These are phyloP conservation scores for Cylindrotheca fusiformis DNA, from an alignment of 108 stramenopile genomes.

Conservation along the genomic window DNA sequence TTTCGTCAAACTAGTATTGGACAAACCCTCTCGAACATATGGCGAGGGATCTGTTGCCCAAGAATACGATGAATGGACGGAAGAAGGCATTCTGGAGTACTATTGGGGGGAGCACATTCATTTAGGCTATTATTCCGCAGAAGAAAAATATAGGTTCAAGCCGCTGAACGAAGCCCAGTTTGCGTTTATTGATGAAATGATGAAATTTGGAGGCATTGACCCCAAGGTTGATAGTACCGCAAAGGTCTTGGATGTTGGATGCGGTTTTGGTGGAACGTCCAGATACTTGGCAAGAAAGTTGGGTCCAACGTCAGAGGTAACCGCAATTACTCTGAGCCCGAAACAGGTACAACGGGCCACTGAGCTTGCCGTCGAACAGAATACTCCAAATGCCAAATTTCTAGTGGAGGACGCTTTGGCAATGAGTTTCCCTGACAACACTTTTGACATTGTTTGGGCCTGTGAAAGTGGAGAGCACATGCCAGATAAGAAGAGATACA, in stretches of 20 bases:
- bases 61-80: slow-evolving; percentile 93
- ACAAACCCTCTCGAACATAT: slow-evolving; percentile 81
- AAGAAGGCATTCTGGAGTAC: slow-evolving; percentile 95
- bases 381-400: slow-evolving; percentile 79
- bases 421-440: slow-evolving; percentile 92
- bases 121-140: slow-evolving; percentile 86
- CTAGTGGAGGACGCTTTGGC: slow-evolving; percentile 92
- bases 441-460: slow-evolving; percentile 97
- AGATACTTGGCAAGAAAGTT: slow-evolving; percentile 89
- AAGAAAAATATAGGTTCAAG: slow-evolving; percentile 84
- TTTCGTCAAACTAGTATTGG: slow-evolving; percentile 61
- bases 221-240: slow-evolving; percentile 39
- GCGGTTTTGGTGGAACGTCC: slow-evolving; percentile 95
- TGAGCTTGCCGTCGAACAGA: slow-evolving; percentile 86
- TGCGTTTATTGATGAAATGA: slow-evolving; percentile 97
- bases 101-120: slow-evolving; percentile 99
- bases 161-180: slow-evolving; percentile 93
- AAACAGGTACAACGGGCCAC: slow-evolving; percentile 91
- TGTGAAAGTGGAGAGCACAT: slow-evolving; percentile 98
- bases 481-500: slow-evolving; percentile 96
- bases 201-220: slow-evolving; percentile 86
- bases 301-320: slow-evolving; percentile 73
- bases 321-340: slow-evolving; percentile 92
- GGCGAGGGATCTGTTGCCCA: slow-evolving; percentile 66
- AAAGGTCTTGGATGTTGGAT: slow-evolving; percentile 95